Evolutionary conservation across 2,329 filamentous ascomycete species (phyloP).

Genomic region (Leptosphaerulina australis): DNA sequence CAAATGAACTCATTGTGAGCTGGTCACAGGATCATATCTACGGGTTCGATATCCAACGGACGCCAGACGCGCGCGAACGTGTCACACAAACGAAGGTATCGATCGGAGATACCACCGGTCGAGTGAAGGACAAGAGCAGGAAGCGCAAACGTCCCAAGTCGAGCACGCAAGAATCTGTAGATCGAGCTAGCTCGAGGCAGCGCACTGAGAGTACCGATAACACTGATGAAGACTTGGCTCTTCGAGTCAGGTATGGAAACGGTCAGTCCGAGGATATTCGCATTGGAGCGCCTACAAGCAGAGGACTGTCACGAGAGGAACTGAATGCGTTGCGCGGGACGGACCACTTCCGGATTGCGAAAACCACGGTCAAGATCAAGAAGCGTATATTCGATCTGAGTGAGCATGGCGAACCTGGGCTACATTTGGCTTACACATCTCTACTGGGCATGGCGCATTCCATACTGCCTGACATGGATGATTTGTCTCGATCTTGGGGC

Average conservation of each 20-base stretch:
- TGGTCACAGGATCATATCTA: slow-evolving; percentile 72
- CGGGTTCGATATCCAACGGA: slow-evolving; percentile 67
- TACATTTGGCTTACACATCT: slow-evolving; percentile 52
- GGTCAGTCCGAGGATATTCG: slow-evolving; percentile 65
- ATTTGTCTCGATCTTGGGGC: slow-evolving; percentile 61
- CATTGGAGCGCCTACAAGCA: slow-evolving; percentile 48
- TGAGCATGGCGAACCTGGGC: slow-evolving; percentile 38
- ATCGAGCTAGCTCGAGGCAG: slow-evolving; percentile 55
- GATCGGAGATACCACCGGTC: slow-evolving; percentile 21
- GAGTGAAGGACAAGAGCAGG: slow-evolving; percentile 44
- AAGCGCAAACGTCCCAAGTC: slow-evolving; percentile 65
- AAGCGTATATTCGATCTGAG: slow-evolving; percentile 61
- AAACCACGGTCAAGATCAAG: slow-evolving; percentile 60
- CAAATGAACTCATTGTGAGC: slow-evolving; percentile 70
- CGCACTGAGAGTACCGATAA: slow-evolving; percentile 57
- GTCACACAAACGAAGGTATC: slow-evolving; percentile 27
- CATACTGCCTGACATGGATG: slow-evolving; percentile 62
- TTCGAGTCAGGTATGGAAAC: slow-evolving; percentile 65
- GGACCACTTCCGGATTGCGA: slow-evolving; percentile 64
- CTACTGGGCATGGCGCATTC: slow-evolving; percentile 49
- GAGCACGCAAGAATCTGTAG: slow-evolving; percentile 46
- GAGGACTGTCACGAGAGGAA: slow-evolving; percentile 46
- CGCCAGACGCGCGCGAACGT: slow-evolving; percentile 60
- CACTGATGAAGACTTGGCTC: slow-evolving; percentile 54
- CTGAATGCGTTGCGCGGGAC: slow-evolving; percentile 58